phyloP scores from a whole-genome alignment of 2,329 filamentous ascomycete species.

The Calonectria leucothoes region DNA sequence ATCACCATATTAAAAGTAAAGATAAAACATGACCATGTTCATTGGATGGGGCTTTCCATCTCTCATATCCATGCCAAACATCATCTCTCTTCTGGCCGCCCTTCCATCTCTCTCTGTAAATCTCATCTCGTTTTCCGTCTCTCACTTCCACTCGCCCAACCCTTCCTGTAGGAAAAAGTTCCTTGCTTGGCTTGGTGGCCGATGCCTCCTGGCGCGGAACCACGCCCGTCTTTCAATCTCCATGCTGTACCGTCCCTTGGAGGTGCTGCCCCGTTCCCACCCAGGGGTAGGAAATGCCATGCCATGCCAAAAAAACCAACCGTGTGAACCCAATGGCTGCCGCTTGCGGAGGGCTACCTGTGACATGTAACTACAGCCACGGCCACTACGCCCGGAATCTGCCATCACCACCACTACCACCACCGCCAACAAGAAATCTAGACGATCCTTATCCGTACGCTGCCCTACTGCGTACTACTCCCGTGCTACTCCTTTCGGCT shows the following conservation, averaged over 20 bases:
- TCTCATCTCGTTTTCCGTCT: neutral
- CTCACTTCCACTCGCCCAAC: neutral
- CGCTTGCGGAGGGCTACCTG: neutral
- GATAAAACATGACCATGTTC: constrained; percentile 16
- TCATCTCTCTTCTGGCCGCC: neutral
- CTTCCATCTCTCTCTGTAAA: neutral
- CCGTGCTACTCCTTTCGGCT: neutral
- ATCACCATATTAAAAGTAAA: constrained; percentile 8
- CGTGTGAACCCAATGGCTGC: neutral
- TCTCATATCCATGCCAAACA: neutral
- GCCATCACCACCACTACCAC: neutral
- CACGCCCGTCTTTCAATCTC: constrained; percentile 26
- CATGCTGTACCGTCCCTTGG: constrained; percentile 11
- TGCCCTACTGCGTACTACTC: neutral
- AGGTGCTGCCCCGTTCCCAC: neutral
- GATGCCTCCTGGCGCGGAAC: constrained; percentile 26
- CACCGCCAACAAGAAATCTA: neutral
- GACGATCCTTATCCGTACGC: neutral
- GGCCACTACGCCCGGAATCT: constrained; percentile 2
- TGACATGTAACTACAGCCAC: neutral
- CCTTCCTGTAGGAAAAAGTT: constrained; percentile 1
- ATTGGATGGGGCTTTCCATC: neutral
- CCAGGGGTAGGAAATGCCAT: neutral
- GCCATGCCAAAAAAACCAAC: neutral
- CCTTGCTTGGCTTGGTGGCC: neutral